Evolutionary conservation across 1,284 basidiomycete genomes (phyloP), one percentile per base, ranked within the genome.

Genomic region (Polyporus tsugae): DNA sequence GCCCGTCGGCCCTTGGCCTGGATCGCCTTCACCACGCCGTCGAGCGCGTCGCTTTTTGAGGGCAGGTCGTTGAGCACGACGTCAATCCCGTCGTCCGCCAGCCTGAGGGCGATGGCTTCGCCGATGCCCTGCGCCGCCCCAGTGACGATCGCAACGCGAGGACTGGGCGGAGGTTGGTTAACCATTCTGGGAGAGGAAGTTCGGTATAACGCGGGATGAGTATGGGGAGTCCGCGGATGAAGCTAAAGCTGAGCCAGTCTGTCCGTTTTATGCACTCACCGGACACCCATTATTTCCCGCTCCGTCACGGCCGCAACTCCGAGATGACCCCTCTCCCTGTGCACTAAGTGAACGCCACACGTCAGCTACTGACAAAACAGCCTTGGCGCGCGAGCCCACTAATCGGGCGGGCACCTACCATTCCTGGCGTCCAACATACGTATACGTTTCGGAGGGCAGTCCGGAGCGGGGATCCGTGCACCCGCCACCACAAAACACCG

Each of bases 11-110:
- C 81, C 35, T 70, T 76, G 9, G 65, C 66, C 9, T 75, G 55
- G 39, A 85, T 79, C 44, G 80, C 77, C 6, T 77, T 67, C 2
- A 75, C 78, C 1, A 83, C 73, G 0, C 52, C 62, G 0, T 80
- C 75, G 0, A 85, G 75, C n/a, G 69, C 57, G 0, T 71, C 72
- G 1, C 55, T 29, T 46, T 82, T 78, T 13, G 65, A 65, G 0
- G 75, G 72, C 6, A 85, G 49, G 68, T 85, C 84, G 61, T 79
- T 76, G 36, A 86, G 41, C 7, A 77, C 81, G 4, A 86, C 73
- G 64, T 82, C 77, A 35, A 83, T 76, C 0, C 83, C 85, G 63
- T 86, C 84, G 4, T 75, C 68, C 0, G 85, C 82, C 6, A 86
- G 79, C 0, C 81, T 78, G 0, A 82, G 73, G 11, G 81, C 81